A percentile compares a stretch with the other conserved stretches of the same genome.
Conservation (phyloP, 2,329 filamentous ascomycete genomes). For the Calonectria naviculata region DNA sequence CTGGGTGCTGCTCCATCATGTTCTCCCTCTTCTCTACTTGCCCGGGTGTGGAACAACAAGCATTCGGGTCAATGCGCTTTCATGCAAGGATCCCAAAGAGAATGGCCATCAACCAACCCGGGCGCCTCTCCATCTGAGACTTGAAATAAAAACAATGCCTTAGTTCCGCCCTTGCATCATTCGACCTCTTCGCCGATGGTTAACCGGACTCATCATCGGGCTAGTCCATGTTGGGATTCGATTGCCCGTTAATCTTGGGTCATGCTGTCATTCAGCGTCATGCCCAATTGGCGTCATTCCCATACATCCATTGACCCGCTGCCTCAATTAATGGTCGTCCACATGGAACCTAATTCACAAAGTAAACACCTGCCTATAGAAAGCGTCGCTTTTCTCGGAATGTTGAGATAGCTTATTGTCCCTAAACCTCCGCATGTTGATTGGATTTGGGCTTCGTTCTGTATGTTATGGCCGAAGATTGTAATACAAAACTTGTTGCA, state of each 20-base stretch:
- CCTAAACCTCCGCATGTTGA: too few species aligned
- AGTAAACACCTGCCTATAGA: background rate
- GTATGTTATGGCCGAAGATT: too few species aligned
- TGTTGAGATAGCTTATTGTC: too few species aligned
- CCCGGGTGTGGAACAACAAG: too few species aligned
- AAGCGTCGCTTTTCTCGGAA: background rate
- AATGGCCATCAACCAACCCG: background rate
- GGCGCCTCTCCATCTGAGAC: background rate
- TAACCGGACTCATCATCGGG: background rate
- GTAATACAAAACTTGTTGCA: too few species aligned
- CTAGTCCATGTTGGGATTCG: background rate
- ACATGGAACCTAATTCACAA: background rate
- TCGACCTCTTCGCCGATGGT: background rate
- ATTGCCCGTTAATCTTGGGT: background rate
- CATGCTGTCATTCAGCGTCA: background rate
- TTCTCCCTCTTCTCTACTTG: background rate
- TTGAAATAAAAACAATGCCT: background rate
- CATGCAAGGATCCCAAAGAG: background rate
- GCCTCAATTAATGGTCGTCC: too few species aligned
- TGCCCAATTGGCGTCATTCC: background rate
- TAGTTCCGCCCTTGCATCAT: background rate
- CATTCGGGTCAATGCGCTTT: background rate
- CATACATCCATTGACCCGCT: background rate
- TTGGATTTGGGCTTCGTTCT: too few species aligned
- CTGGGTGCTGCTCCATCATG: background rate